Percentiles rank a stretch among this genome's conserved stretches.
Evolutionary conservation across 2,329 filamentous ascomycete species (phyloP).

Genomic region (Aotearoamyces nothofagi): DNA sequence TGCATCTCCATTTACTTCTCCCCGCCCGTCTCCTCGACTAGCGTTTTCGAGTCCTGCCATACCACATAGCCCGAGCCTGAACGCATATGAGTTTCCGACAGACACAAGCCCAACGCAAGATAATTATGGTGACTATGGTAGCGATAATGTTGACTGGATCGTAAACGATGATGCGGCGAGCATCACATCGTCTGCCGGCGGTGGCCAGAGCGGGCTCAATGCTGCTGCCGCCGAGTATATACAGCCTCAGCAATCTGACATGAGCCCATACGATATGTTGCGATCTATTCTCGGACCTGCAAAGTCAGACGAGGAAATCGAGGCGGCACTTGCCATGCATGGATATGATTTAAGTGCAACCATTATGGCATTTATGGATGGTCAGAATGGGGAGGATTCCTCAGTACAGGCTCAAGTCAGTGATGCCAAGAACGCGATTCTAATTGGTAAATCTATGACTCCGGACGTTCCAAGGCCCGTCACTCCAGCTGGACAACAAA

Average conservation of each 20-base stretch:
- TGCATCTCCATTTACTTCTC: constrained; percentile 85
- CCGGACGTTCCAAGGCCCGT: constrained; percentile 55
- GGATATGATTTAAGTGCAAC: constrained; percentile 90
- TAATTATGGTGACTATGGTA: constrained; percentile 79
- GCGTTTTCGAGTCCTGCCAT: constrained; percentile 81
- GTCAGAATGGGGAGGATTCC: constrained; percentile 36
- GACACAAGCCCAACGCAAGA: constrained; percentile 70
- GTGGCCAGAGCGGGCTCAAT: constrained; percentile 57
- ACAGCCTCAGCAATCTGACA: constrained; percentile 56
- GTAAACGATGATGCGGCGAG: constrained; percentile 75
- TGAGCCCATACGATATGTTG: constrained; percentile 97
- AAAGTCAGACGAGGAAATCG: constrained; percentile 85
- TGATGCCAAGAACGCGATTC: constrained; percentile 48
- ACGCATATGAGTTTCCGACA: constrained; percentile 85
- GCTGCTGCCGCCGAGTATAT: constrained; percentile 71
- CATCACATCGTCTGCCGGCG: constrained; percentile 58
- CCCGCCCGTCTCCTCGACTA: constrained; percentile 80
- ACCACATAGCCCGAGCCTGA: constrained; percentile 84
- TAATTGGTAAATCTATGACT: constrained; percentile 84
- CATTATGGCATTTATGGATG: constrained; percentile 76
- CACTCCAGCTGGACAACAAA: constrained; percentile 63
- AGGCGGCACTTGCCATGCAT: constrained; percentile 74
- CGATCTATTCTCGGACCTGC: constrained; percentile 85
- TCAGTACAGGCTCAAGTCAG: constrained; percentile 27
- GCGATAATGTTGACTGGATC: constrained; percentile 93